Evolutionary conservation across 2,329 filamentous ascomycete species (phyloP).

Genomic region (Bipolaris gigantea): DNA sequence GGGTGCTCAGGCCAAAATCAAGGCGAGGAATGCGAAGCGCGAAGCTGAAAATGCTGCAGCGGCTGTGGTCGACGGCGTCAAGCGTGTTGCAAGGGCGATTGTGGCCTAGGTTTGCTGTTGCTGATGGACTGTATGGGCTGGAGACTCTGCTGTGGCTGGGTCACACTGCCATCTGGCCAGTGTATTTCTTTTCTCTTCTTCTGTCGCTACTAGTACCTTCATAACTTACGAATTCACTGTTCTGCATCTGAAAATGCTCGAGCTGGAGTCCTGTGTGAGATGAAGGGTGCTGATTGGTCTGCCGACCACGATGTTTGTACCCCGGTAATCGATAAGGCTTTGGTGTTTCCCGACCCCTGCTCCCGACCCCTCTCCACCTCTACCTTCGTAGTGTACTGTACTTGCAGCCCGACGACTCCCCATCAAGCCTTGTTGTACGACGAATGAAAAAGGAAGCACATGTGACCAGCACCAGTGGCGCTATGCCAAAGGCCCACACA

Average conservation of each 20-base stretch:
- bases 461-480: not conserved
- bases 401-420: not conserved
- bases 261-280: not conserved
- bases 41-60: constrained; percentile 16
- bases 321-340: not conserved
- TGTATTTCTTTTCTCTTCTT: not conserved
- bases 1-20: constrained; percentile 31
- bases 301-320: not conserved
- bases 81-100: constrained; percentile 4
- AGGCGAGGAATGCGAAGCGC: constrained; percentile 34
- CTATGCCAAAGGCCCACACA: not conserved
- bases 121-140: not conserved
- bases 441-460: not conserved
- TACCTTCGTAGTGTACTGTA: not conserved
- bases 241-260: not conserved
- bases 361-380: not conserved
- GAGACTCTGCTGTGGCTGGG: constrained; percentile 2
- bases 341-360: not conserved
- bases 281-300: not conserved
- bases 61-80: constrained; percentile 1
- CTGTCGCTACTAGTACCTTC: not conserved
- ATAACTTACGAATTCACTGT: not conserved
- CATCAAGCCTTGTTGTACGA: not conserved
- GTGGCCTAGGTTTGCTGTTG: not conserved
- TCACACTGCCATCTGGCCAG: not conserved